Evolutionary conservation across 1,139 yeast genomes (phyloP).

Genomic region (Suhomyces chickasaworum): DNA sequence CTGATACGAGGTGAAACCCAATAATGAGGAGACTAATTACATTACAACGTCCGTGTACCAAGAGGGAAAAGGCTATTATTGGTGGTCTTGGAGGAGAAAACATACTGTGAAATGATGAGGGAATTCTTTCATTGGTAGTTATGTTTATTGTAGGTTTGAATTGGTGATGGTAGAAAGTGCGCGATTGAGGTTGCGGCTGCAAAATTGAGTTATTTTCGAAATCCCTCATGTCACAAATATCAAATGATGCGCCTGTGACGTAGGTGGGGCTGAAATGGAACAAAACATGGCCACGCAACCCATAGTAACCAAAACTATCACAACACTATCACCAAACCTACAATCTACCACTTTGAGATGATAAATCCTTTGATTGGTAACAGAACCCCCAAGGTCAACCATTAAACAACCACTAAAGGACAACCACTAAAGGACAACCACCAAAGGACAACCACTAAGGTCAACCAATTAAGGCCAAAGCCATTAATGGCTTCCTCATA

Average conservation of each 20-base stretch:
- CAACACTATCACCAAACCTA: too few species aligned
- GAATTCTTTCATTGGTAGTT: conserved; percentile 12
- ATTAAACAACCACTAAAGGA: too few species aligned
- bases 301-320: too few species aligned
- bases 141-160: too few species aligned
- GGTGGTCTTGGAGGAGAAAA: not conserved
- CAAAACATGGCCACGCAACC: too few species aligned
- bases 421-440: too few species aligned
- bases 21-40: not conserved
- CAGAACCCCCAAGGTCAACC: too few species aligned
- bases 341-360: too few species aligned
- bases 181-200: conserved; percentile 6
- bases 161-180: not conserved
- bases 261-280: not conserved
- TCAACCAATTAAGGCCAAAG: too few species aligned
- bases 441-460: too few species aligned
- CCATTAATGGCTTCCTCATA: too few species aligned
- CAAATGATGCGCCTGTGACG: conserved; percentile 3
- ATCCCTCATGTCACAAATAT: conserved; percentile 14
- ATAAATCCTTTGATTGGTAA: too few species aligned
- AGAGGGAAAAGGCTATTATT: not conserved
- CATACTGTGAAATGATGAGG: conserved; percentile 2
- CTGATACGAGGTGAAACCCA: not conserved
- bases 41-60: not conserved
- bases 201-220: conserved; percentile 13